Evolutionary conservation across 1,284 basidiomycete species (phyloP).

Genomic region (Golubevia sp.): DNA sequence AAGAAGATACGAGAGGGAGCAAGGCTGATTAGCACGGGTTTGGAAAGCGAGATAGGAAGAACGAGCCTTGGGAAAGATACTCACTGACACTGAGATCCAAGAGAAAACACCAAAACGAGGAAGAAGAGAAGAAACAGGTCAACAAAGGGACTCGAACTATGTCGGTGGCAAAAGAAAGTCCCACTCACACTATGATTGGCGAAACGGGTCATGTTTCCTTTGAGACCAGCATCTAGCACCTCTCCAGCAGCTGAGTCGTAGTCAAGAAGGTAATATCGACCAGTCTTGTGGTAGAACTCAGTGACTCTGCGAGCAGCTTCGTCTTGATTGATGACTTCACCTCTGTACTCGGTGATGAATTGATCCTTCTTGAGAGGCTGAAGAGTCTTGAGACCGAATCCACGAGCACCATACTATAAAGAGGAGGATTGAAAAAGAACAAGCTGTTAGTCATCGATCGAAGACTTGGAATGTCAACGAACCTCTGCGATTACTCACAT

Average conservation of each 20-base stretch:
- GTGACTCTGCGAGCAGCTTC: slow-evolving; percentile 38
- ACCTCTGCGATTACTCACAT: slow-evolving; percentile 11
- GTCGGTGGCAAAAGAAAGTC: no score
- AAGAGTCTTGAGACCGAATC: slow-evolving; percentile 43
- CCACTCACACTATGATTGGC: slow-evolving; percentile 39
- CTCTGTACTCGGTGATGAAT: slow-evolving; percentile 53
- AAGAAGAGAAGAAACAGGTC: neutral
- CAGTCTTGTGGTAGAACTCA: slow-evolving; percentile 35
- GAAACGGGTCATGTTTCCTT: slow-evolving; percentile 50
- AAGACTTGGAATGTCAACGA: no score
- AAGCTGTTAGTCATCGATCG: no score
- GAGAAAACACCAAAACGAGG: neutral
- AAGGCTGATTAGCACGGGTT: no score
- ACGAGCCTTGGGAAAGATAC: neutral
- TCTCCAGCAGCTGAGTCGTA: slow-evolving; percentile 52
- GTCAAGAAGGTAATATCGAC: slow-evolving; percentile 50
- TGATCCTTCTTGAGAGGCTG: slow-evolving; percentile 29
- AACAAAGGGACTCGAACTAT: neutral
- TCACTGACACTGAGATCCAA: neutral
- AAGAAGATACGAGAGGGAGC: neutral
- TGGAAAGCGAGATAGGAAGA: neutral
- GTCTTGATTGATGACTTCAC: slow-evolving; percentile 43
- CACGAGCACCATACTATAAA: slow-evolving; percentile 32
- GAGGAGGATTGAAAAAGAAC: neutral
- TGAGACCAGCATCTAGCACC: slow-evolving; percentile 44